Evolutionary conservation across 2,329 filamentous ascomycete species (phyloP).

Genomic region (Diaporthe nobilis): DNA sequence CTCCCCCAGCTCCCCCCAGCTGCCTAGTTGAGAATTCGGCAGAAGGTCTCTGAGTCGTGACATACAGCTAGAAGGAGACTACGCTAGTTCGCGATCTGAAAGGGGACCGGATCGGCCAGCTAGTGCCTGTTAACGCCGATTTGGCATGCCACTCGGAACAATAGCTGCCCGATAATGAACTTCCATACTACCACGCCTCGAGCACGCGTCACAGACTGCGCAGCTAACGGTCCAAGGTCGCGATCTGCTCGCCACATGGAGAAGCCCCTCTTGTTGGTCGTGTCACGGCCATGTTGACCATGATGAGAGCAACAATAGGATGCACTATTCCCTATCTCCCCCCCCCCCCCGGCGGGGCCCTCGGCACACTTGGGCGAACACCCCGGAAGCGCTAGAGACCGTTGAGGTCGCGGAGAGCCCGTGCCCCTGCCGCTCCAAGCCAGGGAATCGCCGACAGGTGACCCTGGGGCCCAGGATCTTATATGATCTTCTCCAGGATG

Average conservation of each 20-base stretch:
- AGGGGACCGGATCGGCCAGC: not conserved
- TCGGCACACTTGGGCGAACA: slow-evolving; percentile 22
- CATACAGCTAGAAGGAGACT: not conserved
- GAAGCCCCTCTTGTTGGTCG: not conserved
- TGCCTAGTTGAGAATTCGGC: not conserved
- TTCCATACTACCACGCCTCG: not conserved
- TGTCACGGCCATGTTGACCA: not conserved
- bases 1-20: not conserved
- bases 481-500: slow-evolving; percentile 26
- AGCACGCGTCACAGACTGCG: not conserved
- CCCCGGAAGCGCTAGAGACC: slow-evolving; percentile 17
- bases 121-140: not conserved
- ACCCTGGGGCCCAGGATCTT: not conserved
- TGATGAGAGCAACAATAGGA: not conserved
- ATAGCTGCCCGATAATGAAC: not conserved
- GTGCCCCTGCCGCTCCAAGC: not conserved
- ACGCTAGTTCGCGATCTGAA: not conserved
- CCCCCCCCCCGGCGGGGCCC: not conserved
- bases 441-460: slow-evolving; percentile 6
- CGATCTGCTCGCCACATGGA: slow-evolving; percentile 1
- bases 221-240: too few species aligned
- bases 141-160: not conserved
- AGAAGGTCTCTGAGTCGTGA: not conserved
- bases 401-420: slow-evolving; percentile 18
- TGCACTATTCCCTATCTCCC: not conserved